Percentiles rank a stretch among this genome's conserved stretches.
These are phyloP conservation scores for Flaveria brownii DNA, from an alignment of 129 eudicot species.

Conservation along the genomic window DNA sequence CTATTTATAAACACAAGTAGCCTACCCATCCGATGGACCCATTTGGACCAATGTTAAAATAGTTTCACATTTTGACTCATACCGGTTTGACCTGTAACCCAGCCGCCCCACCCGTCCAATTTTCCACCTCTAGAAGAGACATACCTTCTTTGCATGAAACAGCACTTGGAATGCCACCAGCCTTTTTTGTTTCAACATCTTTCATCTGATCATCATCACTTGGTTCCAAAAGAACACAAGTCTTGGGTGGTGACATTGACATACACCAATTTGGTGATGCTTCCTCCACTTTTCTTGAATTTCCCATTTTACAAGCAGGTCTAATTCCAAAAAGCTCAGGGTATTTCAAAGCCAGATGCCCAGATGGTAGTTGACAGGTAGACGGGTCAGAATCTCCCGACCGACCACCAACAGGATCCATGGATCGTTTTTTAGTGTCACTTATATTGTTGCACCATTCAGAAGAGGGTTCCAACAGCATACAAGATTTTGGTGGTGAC, in stretches of 20 bases:
- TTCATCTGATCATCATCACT: slow-evolving; percentile 42
- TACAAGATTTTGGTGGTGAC: slow-evolving; percentile 84
- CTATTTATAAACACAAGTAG: neutral
- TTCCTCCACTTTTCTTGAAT: slow-evolving; percentile 51
- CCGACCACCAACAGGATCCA: slow-evolving; percentile 42
- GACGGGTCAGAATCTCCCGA: slow-evolving; percentile 55
- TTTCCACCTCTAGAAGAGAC: slow-evolving; percentile 1
- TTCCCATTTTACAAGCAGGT: slow-evolving; percentile 33
- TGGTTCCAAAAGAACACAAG: slow-evolving; percentile 80
- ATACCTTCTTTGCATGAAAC: slow-evolving; percentile 47
- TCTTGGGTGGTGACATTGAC: slow-evolving; percentile 82
- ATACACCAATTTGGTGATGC: slow-evolving; percentile 74
- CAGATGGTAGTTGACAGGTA: slow-evolving; percentile 44
- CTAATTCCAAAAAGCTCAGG: slow-evolving; percentile 63
- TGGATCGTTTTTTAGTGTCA: slow-evolving; percentile 36
- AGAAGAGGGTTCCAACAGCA: slow-evolving; percentile 66
- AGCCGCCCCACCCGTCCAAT: neutral
- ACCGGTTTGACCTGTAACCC: neutral
- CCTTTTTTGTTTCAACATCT: slow-evolving; percentile 30
- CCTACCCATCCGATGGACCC: neutral
- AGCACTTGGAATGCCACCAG: slow-evolving; percentile 20
- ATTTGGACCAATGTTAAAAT: neutral
- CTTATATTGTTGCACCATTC: slow-evolving; percentile 40
- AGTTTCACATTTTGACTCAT: neutral
- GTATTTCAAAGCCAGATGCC: slow-evolving; percentile 48